These are phyloP conservation scores for Aspergillus pseudoviridinutans DNA, from an alignment of 2,329 filamentous ascomycete species.

Conservation along the genomic window DNA sequence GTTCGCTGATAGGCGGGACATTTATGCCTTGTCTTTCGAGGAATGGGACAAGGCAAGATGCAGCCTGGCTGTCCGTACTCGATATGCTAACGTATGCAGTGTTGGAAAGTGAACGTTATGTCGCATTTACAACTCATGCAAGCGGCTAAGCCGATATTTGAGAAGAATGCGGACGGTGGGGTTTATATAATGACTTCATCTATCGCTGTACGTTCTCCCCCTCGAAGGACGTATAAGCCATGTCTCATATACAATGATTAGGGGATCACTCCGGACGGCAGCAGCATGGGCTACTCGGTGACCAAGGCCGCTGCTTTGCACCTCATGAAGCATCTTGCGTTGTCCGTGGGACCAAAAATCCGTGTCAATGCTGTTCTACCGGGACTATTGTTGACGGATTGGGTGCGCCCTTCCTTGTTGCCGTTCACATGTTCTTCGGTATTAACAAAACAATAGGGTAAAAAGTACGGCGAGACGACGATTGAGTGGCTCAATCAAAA, in stretches of 20 bases:
- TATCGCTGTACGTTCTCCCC: not conserved
- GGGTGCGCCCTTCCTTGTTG: no score
- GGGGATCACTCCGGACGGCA: constrained; percentile 55
- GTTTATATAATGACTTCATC: constrained; percentile 52
- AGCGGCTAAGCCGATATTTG: constrained; percentile 50
- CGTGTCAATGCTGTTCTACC: constrained; percentile 52
- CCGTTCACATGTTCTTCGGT: no score
- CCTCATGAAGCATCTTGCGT: constrained; percentile 51
- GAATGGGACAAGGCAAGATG: not conserved
- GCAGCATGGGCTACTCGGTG: constrained; percentile 62
- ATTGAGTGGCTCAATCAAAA: not conserved
- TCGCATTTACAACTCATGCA: constrained; percentile 45
- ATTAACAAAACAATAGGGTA: no score
- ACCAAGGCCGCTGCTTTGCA: constrained; percentile 66
- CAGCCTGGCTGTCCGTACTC: not conserved
- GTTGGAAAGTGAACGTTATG: constrained; percentile 53
- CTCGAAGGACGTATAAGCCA: not conserved
- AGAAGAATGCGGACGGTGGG: constrained; percentile 53
- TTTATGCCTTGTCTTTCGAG: not conserved
- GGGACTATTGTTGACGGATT: not conserved
- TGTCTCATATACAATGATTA: not conserved
- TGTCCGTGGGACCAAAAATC: constrained; percentile 47
- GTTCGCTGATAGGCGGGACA: not conserved
- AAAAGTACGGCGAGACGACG: not conserved
- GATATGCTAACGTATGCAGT: not conserved